Base-by-base conservation (phyloP, 768 basidiomycete species). In the Boletus sp. region DNA sequence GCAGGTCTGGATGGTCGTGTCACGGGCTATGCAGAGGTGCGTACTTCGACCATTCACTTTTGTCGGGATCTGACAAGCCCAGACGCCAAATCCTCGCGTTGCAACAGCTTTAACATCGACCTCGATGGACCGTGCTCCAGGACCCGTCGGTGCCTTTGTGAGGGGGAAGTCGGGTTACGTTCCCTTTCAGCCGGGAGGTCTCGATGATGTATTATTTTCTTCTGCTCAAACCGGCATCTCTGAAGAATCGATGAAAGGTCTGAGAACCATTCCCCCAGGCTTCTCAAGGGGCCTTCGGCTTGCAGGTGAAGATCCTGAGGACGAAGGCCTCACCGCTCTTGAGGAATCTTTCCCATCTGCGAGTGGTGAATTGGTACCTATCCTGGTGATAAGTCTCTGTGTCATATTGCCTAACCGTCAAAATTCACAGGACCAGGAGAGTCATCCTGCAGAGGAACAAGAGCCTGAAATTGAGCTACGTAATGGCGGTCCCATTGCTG, bases 131-230 rank as follows among this genome's bases (percentile, higher is more conserved):
- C 84, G 96, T 49, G 89, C 91, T 4, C 95, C 94, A 8, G 92
- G 86, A 14, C 82, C 88, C 0, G 80, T 79, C 55, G 80, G 83
- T 52, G 87, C 83, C 54, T 98, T 98, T 72, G 94, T 98, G 18
- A 80, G 95, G 55, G 97, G 97, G 45, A 97, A 96, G 73, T 90
- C 94, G 20, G 89, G 90, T 44, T 85, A 95, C 73, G 84, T 95
- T 9, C 97, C 97, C 1, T 98, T 98, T 73, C 83, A 86, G 75
- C 97, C 97, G 7, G 97, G 97, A 46, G 97, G 97, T 3, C 76
- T 98, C 10, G 93, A 92, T 42, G 86, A 87, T 61, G 76, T 78
- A 3, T 65, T 80, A 5, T 68, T 74, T 46, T 71, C 68, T 4
- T 58, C 64, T 44, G 57, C 62, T 24, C 67, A 71, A 41, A 65